Evolutionary conservation across 805 yeast genomes (phyloP).

Genomic region (Starmera dryadoides): DNA sequence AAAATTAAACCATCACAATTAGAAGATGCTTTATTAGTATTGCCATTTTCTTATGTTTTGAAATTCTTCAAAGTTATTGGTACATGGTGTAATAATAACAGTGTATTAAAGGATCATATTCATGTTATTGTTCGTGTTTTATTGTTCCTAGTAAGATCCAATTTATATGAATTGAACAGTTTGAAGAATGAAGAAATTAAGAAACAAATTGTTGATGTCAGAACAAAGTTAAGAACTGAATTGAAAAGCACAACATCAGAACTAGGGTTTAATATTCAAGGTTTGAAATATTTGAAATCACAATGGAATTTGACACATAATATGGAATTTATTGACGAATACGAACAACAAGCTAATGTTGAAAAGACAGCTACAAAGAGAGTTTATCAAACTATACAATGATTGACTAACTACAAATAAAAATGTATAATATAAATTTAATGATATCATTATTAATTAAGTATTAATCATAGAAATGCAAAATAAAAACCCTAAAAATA

Average conservation of each 20-base stretch:
- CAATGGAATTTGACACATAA: conserved; percentile 79
- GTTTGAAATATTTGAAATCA: conserved; percentile 61
- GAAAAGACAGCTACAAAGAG: conserved; percentile 63
- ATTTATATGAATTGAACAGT: conserved; percentile 71
- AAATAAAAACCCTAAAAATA: not conserved
- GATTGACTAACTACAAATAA: not conserved
- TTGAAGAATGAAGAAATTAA: conserved; percentile 61
- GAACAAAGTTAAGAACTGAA: conserved; percentile 49
- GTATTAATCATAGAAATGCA: no score
- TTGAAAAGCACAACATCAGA: conserved; percentile 45
- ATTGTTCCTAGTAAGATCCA: conserved; percentile 64
- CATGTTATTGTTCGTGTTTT: conserved; percentile 67
- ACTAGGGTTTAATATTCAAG: conserved; percentile 81
- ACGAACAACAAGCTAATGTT: conserved; percentile 44
- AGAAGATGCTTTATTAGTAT: conserved; percentile 86
- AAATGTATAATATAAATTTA: not conserved
- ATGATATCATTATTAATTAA: no score
- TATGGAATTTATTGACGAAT: conserved; percentile 64
- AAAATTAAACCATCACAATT: conserved; percentile 78
- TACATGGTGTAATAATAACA: conserved; percentile 54
- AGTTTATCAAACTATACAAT: conserved; percentile 49
- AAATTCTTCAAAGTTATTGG: conserved; percentile 67
- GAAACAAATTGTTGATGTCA: conserved; percentile 57
- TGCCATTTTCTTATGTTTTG: conserved; percentile 81
- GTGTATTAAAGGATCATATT: conserved; percentile 42